phyloP scores from a whole-genome alignment of 2,329 filamentous ascomycete species.

The Parastagonospora nodorum region DNA sequence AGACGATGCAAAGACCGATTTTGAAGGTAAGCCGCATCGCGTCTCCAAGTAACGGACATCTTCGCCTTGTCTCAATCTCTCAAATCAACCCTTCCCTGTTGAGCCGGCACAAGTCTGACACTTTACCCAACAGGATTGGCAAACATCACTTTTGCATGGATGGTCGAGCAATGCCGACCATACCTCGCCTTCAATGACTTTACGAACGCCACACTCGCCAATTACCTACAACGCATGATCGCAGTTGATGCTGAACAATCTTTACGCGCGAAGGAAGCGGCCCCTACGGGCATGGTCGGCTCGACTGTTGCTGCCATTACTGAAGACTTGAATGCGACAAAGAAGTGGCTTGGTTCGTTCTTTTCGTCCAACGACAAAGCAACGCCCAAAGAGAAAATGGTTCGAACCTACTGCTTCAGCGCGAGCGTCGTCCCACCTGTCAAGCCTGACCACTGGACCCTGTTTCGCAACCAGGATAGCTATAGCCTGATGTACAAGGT shows the following conservation, averaged over 20 bases:
- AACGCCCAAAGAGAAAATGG: conserved; percentile 1
- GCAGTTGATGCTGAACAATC: conserved; percentile 1
- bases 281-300: background rate
- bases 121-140: conserved; percentile 47
- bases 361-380: background rate
- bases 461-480: conserved; percentile 1
- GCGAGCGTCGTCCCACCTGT: background rate
- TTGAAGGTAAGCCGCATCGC: conserved; percentile 1
- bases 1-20: conserved; percentile 37
- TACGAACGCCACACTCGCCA: conserved; percentile 1
- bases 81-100: background rate
- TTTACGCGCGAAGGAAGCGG: background rate
- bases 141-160: conserved; percentile 57
- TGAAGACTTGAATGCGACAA: conserved; percentile 1
- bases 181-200: conserved; percentile 6
- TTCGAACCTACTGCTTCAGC: conserved; percentile 1
- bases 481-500: conserved; percentile 2
- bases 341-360: conserved; percentile 1
- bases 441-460: background rate
- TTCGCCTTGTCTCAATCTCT: background rate
- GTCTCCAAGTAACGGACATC: background rate
- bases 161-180: conserved; percentile 51
- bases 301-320: conserved; percentile 1
- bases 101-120: background rate
- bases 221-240: conserved; percentile 1